A percentile compares a stretch with the other conserved stretches of the same genome.
Evolutionary conservation across 2,329 filamentous ascomycete species (phyloP).

Genomic region (Aureobasidium zeae): DNA sequence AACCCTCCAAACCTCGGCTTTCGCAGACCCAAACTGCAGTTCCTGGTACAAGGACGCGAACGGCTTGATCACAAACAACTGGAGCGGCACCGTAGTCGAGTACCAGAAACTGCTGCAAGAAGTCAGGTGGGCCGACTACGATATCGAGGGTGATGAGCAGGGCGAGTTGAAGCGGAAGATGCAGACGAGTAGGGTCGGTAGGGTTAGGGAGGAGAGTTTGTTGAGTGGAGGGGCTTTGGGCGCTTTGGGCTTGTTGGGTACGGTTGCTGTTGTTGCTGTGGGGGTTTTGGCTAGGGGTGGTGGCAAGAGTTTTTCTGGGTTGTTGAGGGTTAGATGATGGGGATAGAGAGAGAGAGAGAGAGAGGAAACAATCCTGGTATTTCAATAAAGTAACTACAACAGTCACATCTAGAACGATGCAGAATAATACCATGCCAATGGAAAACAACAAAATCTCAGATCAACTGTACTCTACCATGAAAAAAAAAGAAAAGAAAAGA

Average conservation of each 20-base stretch:
- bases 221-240: constrained; percentile 33
- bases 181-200: constrained; percentile 31
- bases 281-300: constrained; percentile 18
- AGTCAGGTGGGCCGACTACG: constrained; percentile 40
- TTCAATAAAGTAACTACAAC: too few relatives aligned
- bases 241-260: constrained; percentile 29
- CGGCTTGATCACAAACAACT: constrained; percentile 50
- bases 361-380: too few relatives aligned
- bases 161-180: constrained; percentile 28
- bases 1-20: constrained; percentile 36
- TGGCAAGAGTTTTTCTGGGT: neutral
- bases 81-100: constrained; percentile 43
- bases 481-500: too few relatives aligned
- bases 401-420: too few relatives aligned
- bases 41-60: constrained; percentile 45
- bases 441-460: too few relatives aligned
- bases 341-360: too few relatives aligned
- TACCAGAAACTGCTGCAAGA: constrained; percentile 42
- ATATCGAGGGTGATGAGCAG: constrained; percentile 29
- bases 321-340: constrained; percentile 5
- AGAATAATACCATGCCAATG: too few relatives aligned
- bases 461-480: too few relatives aligned
- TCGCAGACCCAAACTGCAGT: constrained; percentile 46
- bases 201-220: constrained; percentile 38
- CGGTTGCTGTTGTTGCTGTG: constrained; percentile 30